These are phyloP conservation scores for Metschnikowia drakensbergensis DNA, from an alignment of 805 yeast genomes.

Conservation along the genomic window DNA sequence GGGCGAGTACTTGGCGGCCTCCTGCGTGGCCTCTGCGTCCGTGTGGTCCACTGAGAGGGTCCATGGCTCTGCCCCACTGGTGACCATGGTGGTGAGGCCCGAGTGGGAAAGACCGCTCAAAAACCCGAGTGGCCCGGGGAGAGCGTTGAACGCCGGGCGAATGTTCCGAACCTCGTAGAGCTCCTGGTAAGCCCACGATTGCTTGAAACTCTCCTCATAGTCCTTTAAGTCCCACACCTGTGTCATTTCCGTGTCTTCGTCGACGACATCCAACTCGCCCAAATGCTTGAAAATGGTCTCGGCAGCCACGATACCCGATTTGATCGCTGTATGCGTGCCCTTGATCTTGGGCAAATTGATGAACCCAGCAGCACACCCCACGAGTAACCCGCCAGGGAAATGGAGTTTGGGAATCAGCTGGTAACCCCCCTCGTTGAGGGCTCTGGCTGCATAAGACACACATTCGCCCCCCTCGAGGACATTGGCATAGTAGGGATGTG, in stretches of 20 bases:
- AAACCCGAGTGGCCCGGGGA: constrained; percentile 53
- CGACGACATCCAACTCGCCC: constrained; percentile 44
- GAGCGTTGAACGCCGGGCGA: constrained; percentile 80
- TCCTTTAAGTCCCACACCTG: constrained; percentile 47
- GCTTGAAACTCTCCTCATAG: constrained; percentile 62
- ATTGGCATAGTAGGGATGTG: constrained; percentile 75
- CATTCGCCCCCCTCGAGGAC: constrained; percentile 87
- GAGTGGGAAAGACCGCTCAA: constrained; percentile 81
- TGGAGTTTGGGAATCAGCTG: constrained; percentile 87
- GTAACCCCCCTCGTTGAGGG: constrained; percentile 93
- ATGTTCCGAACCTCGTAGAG: constrained; percentile 81
- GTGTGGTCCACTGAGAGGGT: constrained; percentile 68
- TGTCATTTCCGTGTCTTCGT: constrained; percentile 38
- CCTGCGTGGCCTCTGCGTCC: constrained; percentile 68
- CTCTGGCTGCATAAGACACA: constrained; percentile 91
- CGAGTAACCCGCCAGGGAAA: constrained; percentile 95
- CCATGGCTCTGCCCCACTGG: constrained; percentile 84
- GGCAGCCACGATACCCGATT: constrained; percentile 93
- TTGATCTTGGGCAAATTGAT: constrained; percentile 96
- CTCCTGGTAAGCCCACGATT: constrained; percentile 87
- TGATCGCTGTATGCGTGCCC: constrained; percentile 97
- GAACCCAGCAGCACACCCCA: constrained; percentile 96
- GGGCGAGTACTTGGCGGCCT: constrained; percentile 62
- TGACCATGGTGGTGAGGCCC: constrained; percentile 74
- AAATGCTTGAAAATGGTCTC: constrained; percentile 59